These are phyloP conservation scores for Flaveria ramosissima DNA, from an alignment of 129 eudicot species.

Conservation along the genomic window DNA sequence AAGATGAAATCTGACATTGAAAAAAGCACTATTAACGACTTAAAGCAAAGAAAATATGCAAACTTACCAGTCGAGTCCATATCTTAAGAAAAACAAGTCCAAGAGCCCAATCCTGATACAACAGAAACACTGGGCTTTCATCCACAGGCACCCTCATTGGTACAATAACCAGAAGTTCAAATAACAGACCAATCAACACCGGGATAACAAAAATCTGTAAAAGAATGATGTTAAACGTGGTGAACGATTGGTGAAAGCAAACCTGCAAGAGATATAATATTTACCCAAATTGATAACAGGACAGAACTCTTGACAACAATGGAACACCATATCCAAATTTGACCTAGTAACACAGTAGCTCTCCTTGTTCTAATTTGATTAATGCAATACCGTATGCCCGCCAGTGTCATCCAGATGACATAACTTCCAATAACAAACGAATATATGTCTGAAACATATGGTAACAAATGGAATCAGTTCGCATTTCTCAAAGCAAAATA, in stretches of 20 bases:
- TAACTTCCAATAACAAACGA: conserved; percentile 91
- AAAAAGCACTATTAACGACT: neutral
- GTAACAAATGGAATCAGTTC: neutral
- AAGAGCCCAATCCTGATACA: conserved; percentile 93
- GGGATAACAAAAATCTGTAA: conserved; percentile 81
- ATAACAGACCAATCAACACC: conserved; percentile 76
- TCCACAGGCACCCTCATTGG: conserved; percentile 90
- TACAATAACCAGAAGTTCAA: conserved; percentile 84
- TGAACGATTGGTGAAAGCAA: neutral
- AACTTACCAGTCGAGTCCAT: conserved; percentile 84
- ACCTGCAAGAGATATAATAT: conserved; percentile 18
- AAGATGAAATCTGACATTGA: too few species aligned
- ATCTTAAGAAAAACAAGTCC: conserved; percentile 81
- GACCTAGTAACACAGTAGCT: conserved; percentile 57
- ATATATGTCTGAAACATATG: conserved; percentile 56
- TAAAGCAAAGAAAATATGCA: neutral
- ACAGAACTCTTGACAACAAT: conserved; percentile 80
- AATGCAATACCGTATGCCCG: conserved; percentile 74
- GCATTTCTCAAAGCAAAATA: neutral
- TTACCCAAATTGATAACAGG: conserved; percentile 88
- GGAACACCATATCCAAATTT: conserved; percentile 83
- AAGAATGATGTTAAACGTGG: neutral
- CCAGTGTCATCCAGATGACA: conserved; percentile 79
- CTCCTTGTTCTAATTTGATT: conserved; percentile 73
- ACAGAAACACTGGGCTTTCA: conserved; percentile 85